Percentiles rank a stretch among this genome's conserved stretches.
phyloP scores from a whole-genome alignment of 2,329 filamentous ascomycete genomes.

The Rasamsonia emersonii region DNA sequence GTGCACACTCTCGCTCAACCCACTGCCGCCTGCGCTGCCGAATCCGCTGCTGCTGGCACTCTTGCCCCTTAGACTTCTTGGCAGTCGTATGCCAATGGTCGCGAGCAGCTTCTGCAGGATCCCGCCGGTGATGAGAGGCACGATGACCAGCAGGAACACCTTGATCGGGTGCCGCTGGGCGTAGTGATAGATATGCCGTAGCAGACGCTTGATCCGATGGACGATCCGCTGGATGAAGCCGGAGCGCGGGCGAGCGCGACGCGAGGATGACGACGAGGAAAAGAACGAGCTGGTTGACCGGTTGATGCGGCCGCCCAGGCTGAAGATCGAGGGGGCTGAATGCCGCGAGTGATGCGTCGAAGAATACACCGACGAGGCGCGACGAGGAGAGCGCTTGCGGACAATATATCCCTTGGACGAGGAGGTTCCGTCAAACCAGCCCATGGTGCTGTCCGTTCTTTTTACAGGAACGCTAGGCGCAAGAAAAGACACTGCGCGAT shows the following conservation, averaged over 20 bases:
- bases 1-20: conserved; percentile 23
- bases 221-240: conserved; percentile 68
- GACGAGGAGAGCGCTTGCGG: conserved; percentile 29
- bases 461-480: too few relatives aligned
- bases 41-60: conserved; percentile 15
- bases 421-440: conserved; percentile 38
- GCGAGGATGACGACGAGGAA: conserved; percentile 60
- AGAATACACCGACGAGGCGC: conserved; percentile 24
- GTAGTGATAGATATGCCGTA: conserved; percentile 74
- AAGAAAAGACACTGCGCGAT: not conserved
- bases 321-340: conserved; percentile 40
- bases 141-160: conserved; percentile 75
- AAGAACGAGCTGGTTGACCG: conserved; percentile 39
- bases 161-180: conserved; percentile 77
- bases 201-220: conserved; percentile 66
- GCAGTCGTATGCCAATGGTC: conserved; percentile 71
- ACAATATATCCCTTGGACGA: conserved; percentile 18
- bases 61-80: conserved; percentile 37
- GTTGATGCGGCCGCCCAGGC: conserved; percentile 23
- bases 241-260: conserved; percentile 66
- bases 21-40: conserved; percentile 20
- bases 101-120: conserved; percentile 68
- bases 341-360: conserved; percentile 30
- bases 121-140: conserved; percentile 80
- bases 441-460: conserved; percentile 22